Evolutionary conservation across 371 early-diverging fungal genomes (phyloP), one percentile per base, ranked within the genome.

Genomic region (Umbelopsis sp.): DNA sequence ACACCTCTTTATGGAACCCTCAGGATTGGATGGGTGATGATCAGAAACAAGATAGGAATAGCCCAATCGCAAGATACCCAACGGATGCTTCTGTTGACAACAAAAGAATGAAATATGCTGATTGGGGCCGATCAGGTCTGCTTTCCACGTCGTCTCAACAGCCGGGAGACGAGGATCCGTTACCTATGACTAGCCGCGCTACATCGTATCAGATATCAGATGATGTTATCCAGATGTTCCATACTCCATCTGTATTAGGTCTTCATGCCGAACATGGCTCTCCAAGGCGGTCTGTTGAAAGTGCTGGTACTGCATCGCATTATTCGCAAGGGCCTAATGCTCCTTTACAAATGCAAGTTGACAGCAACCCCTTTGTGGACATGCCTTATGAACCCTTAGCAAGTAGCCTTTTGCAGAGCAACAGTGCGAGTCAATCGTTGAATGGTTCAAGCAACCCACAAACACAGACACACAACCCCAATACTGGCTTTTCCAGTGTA

Each of bases 61-160:
- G 48, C 3, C 20, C 48, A 16, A 20, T 48, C 1, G n/a, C 48
- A 20, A 8, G n/a, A 48, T 48, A 48, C 48, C 48, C 9, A 12
- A 35, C 29, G 3, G 57, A 35, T 14, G 35, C 22, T 18, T 57
- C 57, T 14, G 18, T 25, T n/a, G 57, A 57, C 57, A 57, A 35
- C 57, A 57, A 57, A 57, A 57, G 57, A 35, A 29, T 57, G 57
- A 57, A 57, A 35, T 57, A 25, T 57, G n/a, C 57, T 35, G 57
- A 35, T 16, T 57, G 57, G 57, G 35, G 57, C 16, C 57, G 35
- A 57, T 29, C 35, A 57, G 4, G 11, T 16, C 11, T 57, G 29
- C 22, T 57, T 9, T 29, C 57, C 18, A 35, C 35, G 9, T n/a
- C 57, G 10, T 57, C 57, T 35, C 37, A 57, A 29, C 18, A 25